A percentile compares a stretch with the other conserved stretches of the same genome.
Conservation (phyloP, 2,329 filamentous ascomycete species). For the Colletotrichum sansevieriae region DNA sequence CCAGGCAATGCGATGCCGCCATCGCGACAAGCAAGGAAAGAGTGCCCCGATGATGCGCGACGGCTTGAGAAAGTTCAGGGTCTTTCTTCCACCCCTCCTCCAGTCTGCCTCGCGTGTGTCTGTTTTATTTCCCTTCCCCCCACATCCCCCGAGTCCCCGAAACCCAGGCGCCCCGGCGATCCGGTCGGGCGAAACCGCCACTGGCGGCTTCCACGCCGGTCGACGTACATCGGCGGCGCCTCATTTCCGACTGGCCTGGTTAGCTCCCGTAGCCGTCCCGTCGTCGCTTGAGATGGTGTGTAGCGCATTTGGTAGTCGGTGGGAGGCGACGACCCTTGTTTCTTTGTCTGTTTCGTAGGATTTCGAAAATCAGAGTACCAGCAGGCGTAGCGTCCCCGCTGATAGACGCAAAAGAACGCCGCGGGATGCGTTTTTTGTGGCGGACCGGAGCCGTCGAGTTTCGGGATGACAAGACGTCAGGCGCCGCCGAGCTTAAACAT, state of each 20-base stretch:
- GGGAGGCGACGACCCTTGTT: background rate
- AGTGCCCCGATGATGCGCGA: constrained; percentile 18
- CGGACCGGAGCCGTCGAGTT: constrained; percentile 5
- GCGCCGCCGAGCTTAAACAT: constrained; percentile 21
- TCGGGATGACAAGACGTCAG: background rate
- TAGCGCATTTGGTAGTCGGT: no score
- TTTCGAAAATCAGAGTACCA: background rate
- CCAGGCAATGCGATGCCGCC: background rate
- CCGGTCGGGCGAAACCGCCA: constrained; percentile 21
- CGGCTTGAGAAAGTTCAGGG: constrained; percentile 6
- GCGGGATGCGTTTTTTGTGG: constrained; percentile 1
- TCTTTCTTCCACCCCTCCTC: background rate
- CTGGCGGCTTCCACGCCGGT: constrained; percentile 12
- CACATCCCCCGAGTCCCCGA: constrained; percentile 10
- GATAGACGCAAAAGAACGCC: background rate
- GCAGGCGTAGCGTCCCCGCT: background rate
- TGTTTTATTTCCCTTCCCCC: background rate
- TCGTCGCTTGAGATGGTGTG: background rate
- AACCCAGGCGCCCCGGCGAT: background rate
- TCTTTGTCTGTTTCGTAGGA: constrained; percentile 22
- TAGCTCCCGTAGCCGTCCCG: constrained; percentile 6
- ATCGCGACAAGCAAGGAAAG: constrained; percentile 3
- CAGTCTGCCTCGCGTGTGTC: background rate
- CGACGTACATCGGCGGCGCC: constrained; percentile 1
- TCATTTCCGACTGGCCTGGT: background rate